Evolutionary conservation across 2,329 filamentous ascomycete species (phyloP).

Genomic region (Calonectria pteridis): DNA sequence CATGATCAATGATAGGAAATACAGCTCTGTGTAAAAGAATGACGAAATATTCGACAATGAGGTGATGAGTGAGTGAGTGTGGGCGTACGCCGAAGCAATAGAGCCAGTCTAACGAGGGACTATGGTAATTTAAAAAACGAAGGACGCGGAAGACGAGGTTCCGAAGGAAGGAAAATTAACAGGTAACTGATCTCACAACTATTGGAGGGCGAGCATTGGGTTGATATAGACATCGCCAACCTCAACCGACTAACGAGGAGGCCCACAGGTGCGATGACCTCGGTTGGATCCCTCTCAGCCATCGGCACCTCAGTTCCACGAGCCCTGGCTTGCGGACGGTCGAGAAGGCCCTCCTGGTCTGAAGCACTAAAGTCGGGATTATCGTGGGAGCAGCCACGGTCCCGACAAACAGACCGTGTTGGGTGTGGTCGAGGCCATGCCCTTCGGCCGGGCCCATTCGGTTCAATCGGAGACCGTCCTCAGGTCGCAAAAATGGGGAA

Average conservation of each 20-base stretch:
- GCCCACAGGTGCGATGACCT: background rate
- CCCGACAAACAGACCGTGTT: background rate
- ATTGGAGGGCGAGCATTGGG: background rate
- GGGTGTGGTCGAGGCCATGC: background rate
- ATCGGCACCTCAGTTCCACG: constrained; percentile 13
- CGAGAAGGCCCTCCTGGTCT: background rate
- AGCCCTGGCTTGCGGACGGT: background rate
- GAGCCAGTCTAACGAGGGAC: constrained; percentile 14
- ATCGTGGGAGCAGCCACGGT: background rate
- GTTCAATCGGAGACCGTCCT: background rate
- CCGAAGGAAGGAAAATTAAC: constrained; percentile 6
- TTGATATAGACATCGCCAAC: constrained; percentile 14
- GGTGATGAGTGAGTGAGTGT: constrained; percentile 9
- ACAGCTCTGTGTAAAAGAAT: background rate
- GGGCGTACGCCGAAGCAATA: background rate
- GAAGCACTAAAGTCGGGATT: background rate
- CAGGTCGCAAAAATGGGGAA: background rate
- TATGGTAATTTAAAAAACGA: constrained; percentile 19
- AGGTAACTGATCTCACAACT: background rate
- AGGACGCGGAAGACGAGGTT: constrained; percentile 14
- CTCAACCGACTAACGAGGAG: constrained; percentile 7
- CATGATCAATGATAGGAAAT: constrained; percentile 32
- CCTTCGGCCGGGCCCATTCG: background rate
- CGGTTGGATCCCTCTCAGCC: background rate
- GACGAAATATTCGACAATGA: background rate